phyloP scores from a whole-genome alignment of 805 yeast genomes.

The Starmera quercuum region DNA sequence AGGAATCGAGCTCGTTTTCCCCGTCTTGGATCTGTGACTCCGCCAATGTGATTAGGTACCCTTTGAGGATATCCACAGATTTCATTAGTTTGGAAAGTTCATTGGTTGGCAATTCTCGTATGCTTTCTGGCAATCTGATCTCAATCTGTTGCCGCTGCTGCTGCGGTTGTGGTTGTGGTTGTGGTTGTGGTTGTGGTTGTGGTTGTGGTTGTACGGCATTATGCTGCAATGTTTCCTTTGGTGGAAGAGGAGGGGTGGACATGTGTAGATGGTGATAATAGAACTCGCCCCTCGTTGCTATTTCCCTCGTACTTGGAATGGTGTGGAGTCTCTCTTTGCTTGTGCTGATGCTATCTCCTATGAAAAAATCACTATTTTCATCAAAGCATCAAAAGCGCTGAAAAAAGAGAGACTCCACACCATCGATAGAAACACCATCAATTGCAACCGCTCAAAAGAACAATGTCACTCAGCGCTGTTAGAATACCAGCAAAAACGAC shows the following conservation, averaged over 20 bases:
- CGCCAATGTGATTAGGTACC: conserved; percentile 18
- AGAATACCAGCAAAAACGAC: conserved; percentile 24
- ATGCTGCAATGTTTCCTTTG: conserved; percentile 4
- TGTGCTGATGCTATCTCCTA: no score
- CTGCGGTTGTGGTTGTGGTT: neutral
- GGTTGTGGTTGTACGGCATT: neutral
- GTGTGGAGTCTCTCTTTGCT: no score
- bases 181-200: neutral
- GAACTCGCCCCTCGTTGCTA: no score
- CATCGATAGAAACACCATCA: neutral
- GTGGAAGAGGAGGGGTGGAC: neutral
- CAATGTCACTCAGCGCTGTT: conserved; percentile 19
- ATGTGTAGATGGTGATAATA: no score
- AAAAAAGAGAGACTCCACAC: no score
- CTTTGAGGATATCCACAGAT: conserved; percentile 17
- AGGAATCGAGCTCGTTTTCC: conserved; percentile 17
- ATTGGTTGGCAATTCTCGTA: conserved; percentile 11
- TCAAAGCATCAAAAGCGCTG: no score
- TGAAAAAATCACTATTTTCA: no score
- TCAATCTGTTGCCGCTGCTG: conserved; percentile 2
- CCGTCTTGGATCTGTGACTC: conserved; percentile 16
- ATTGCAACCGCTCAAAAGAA: neutral
- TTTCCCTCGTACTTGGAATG: no score
- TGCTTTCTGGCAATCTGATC: conserved; percentile 13
- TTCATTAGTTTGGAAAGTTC: conserved; percentile 16